These are phyloP conservation scores for Dendrostoma leiphaemia DNA, from an alignment of 2,329 filamentous ascomycete genomes.

Conservation along the genomic window DNA sequence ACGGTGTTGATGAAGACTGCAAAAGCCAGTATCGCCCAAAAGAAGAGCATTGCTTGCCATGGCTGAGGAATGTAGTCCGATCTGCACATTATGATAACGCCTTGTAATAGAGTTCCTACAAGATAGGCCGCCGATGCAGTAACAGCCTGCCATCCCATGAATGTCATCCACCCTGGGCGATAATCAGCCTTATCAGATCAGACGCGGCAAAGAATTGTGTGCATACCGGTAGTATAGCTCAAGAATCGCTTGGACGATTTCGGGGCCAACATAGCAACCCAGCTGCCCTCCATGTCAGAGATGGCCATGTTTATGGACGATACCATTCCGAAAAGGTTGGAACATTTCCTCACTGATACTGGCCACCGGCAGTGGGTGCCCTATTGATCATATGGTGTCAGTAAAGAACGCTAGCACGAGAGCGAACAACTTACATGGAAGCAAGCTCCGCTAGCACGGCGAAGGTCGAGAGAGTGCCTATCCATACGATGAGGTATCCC, in stretches of 20 bases:
- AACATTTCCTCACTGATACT: no score
- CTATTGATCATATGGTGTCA: no score
- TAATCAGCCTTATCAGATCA: no score
- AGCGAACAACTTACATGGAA: no score
- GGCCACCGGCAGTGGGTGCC: conserved; percentile 56
- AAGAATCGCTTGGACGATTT: conserved; percentile 22
- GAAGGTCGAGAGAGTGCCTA: conserved; percentile 37
- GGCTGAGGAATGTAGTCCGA: conserved; percentile 22
- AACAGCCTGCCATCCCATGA: conserved; percentile 24
- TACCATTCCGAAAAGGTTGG: no score
- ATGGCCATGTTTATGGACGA: no score
- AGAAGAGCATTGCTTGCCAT: conserved; percentile 26
- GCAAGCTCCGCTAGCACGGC: conserved; percentile 48
- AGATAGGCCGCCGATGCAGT: conserved; percentile 20
- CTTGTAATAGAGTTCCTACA: conserved; percentile 24
- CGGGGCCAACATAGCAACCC: conserved; percentile 27
- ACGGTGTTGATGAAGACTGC: conserved; percentile 23
- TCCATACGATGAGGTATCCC: conserved; percentile 38
- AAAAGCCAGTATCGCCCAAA: conserved; percentile 22
- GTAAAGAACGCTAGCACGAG: no score
- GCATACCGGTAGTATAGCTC: conserved; percentile 25
- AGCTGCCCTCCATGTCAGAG: no score
- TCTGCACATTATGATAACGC: conserved; percentile 20
- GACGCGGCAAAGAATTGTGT: no score
- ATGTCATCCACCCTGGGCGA: conserved; percentile 27